These are phyloP conservation scores for Leccinum fibrillosum DNA, from an alignment of 768 basidiomycete genomes.

Conservation along the genomic window DNA sequence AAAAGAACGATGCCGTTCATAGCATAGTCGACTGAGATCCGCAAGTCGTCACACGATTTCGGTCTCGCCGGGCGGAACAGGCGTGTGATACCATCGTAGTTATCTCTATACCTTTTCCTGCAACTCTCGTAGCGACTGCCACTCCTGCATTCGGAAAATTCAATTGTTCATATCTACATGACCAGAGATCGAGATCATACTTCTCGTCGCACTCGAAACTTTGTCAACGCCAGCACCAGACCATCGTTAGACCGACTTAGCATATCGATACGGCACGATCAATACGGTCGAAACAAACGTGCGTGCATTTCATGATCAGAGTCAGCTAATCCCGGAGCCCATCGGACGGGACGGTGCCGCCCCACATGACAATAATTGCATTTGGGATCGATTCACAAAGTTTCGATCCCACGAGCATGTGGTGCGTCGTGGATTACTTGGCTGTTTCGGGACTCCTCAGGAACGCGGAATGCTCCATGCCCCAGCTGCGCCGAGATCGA, in stretches of 20 bases:
- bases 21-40: not conserved
- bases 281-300: not conserved
- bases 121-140: not conserved
- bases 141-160: not conserved
- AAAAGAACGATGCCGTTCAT: conserved; percentile 1
- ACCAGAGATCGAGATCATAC: not conserved
- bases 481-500: not conserved
- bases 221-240: not conserved
- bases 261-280: not conserved
- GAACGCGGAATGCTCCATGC: not conserved
- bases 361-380: conserved; percentile 29
- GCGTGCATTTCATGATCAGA: not conserved
- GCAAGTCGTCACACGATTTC: conserved; percentile 12
- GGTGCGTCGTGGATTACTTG: not conserved
- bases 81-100: not conserved
- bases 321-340: conserved; percentile 4
- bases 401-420: conserved; percentile 1
- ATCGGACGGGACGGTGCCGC: conserved; percentile 35
- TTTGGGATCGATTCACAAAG: conserved; percentile 2
- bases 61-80: not conserved
- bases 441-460: conserved; percentile 2
- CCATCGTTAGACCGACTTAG: too few species aligned
- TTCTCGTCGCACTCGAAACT: not conserved
- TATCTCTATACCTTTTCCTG: not conserved
- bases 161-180: not conserved